phyloP scores from a whole-genome alignment of 306 rosid genomes.

The Myrica gale region DNA sequence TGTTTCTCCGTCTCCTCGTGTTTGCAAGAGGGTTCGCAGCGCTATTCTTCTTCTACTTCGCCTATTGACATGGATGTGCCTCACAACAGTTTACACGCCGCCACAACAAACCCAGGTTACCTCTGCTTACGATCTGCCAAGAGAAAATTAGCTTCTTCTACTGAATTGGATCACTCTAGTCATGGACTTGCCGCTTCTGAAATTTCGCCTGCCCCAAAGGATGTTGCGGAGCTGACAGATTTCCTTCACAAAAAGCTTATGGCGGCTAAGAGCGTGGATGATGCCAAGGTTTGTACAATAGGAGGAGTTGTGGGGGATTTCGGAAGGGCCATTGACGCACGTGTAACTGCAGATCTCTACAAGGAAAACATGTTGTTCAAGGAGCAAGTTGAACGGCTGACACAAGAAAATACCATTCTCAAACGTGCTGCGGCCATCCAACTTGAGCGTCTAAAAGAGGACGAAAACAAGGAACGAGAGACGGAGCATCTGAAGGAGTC shows the following conservation, averaged over 20 bases:
- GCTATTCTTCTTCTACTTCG: background rate
- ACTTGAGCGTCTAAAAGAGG: conserved; percentile 68
- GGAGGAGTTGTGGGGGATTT: conserved; percentile 58
- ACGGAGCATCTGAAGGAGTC: conserved; percentile 69
- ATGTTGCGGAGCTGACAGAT: conserved; percentile 82
- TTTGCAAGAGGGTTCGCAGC: background rate
- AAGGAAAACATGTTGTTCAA: conserved; percentile 78
- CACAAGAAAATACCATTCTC: conserved; percentile 66
- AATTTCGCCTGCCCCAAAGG: conserved; percentile 26
- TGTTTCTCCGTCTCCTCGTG: background rate
- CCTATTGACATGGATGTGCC: no score
- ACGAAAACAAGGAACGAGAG: conserved; percentile 59
- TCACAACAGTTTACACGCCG: no score
- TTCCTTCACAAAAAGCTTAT: conserved; percentile 72
- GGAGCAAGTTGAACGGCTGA: conserved; percentile 64
- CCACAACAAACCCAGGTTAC: background rate
- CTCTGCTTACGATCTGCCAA: no score
- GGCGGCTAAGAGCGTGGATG: conserved; percentile 67
- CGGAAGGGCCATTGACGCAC: conserved; percentile 63
- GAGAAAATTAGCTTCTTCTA: no score
- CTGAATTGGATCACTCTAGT: no score
- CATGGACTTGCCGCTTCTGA: no score
- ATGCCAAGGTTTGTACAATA: conserved; percentile 69
- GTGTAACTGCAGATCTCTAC: conserved; percentile 57
- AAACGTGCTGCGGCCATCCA: conserved; percentile 73